Conservation (phyloP, 2,329 filamentous ascomycete species). For the Talaromyces funiculosus region DNA sequence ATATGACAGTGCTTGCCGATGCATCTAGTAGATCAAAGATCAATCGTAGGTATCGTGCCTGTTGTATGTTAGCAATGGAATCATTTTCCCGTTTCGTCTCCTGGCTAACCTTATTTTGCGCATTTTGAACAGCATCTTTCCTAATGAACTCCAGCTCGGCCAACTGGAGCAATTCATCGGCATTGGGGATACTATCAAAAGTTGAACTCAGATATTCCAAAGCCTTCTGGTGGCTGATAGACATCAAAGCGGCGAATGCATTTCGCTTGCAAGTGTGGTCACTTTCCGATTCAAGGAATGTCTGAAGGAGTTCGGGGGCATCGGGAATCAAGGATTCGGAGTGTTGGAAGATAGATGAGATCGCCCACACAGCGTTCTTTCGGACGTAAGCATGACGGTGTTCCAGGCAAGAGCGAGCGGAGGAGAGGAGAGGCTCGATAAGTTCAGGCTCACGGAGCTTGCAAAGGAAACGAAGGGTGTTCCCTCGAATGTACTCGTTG, state of each 20-base stretch:
- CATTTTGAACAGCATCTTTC: slow-evolving; percentile 92
- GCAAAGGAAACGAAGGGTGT: slow-evolving; percentile 95
- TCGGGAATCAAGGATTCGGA: slow-evolving; percentile 90
- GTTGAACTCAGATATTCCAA: slow-evolving; percentile 80
- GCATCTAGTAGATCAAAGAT: slow-evolving; percentile 97
- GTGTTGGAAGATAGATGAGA: slow-evolving; percentile 87
- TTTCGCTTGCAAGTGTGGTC: slow-evolving; percentile 97
- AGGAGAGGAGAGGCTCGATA: slow-evolving; percentile 90
- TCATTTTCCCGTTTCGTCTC: neutral
- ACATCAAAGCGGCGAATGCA: slow-evolving; percentile 84
- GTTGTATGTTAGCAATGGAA: slow-evolving; percentile 24
- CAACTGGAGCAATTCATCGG: slow-evolving; percentile 87
- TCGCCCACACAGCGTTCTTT: slow-evolving; percentile 94
- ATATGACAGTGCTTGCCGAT: slow-evolving; percentile 87
- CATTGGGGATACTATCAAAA: slow-evolving; percentile 89
- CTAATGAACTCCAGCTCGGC: slow-evolving; percentile 96
- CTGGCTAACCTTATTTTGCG: slow-evolving; percentile 74
- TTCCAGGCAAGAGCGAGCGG: slow-evolving; percentile 84
- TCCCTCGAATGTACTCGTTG: slow-evolving; percentile 97
- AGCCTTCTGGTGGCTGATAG: slow-evolving; percentile 90
- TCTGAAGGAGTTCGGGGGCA: slow-evolving; percentile 82
- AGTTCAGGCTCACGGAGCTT: slow-evolving; percentile 94
- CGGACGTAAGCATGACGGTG: slow-evolving; percentile 96
- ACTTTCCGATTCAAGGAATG: slow-evolving; percentile 83
- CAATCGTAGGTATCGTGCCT: slow-evolving; percentile 84